Conservation (phyloP, 371 early-diverging fungal species). For the Cokeromyces recurvatus region DNA sequence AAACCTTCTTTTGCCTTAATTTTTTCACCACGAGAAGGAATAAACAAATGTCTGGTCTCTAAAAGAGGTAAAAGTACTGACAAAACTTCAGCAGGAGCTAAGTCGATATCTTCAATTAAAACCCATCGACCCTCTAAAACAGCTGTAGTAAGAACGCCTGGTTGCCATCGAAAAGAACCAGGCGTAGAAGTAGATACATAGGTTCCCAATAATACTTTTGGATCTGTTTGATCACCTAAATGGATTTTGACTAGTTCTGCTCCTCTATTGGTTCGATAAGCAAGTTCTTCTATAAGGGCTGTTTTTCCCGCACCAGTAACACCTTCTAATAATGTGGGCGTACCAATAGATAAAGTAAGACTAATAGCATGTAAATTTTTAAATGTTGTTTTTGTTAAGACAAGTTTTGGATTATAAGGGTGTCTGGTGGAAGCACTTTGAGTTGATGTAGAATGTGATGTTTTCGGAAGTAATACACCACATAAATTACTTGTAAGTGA, state of each 20-base stretch:
- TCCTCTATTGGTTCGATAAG: constrained; percentile 63
- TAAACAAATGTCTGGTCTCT: constrained; percentile 90
- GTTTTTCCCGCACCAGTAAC: constrained; percentile 96
- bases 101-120: constrained; percentile 98
- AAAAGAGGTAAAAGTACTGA: constrained; percentile 93
- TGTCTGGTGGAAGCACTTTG: constrained; percentile 7
- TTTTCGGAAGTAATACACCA: constrained; percentile 54
- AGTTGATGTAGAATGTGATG: constrained; percentile 8
- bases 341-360: constrained; percentile 79
- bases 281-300: constrained; percentile 87
- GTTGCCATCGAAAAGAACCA: constrained; percentile 93
- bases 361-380: constrained; percentile 73
- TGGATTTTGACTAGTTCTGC: constrained; percentile 92
- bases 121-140: constrained; percentile 97
- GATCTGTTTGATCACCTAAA: constrained; percentile 98
- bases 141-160: constrained; percentile 95
- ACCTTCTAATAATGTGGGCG: constrained; percentile 92
- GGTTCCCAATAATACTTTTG: constrained; percentile 95
- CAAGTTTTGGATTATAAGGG: constrained; percentile 41
- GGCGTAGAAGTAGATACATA: constrained; percentile 93
- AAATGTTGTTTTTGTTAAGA: constrained; percentile 71
- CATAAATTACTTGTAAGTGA: constrained; percentile 60
- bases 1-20: constrained; percentile 91
- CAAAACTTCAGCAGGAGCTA: constrained; percentile 96
- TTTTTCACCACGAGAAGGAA: constrained; percentile 92